Evolutionary conservation across 257 asterid species (phyloP), one percentile per base, ranked within the genome.

Genomic region (Plectranthus barbatus): DNA sequence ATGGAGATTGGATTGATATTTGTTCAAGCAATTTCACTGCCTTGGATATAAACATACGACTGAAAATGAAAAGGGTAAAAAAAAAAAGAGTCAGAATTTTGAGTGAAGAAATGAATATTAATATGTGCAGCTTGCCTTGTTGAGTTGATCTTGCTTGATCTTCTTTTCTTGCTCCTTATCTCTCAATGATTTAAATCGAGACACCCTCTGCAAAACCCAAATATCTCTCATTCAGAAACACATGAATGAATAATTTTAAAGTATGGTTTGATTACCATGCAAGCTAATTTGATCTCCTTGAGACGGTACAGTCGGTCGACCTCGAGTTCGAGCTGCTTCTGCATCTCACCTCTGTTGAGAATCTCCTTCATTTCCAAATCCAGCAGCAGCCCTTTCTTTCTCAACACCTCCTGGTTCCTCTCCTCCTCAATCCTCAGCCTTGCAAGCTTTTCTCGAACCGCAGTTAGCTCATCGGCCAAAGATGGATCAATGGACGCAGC

Each of bases 261-360:
- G n/a, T n/a, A 39, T 39, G 44, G 44, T 12, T 10, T 4, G 15
- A 5, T 34, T 50, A 90, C 97, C 87, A 56, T 67, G 78, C 86
- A 86, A 37, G 91, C 82, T 56, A 85, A 41, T 64, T 69, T 83
- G 77, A 91, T 85, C 76, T 91, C 84, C 40, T 84, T 84, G 52
- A 91, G 79, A 40, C 97, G 87, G 53, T 81, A 91, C 75, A 91
- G 42, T 7, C 97, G 80, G 73, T 91, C 98, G 3, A 91, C 87
- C 74, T 91, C 95, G n/a, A 81, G 81, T 72, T 91, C 98, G 2
- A 88, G 87, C 72, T 80, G 73, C 60, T 83, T 86, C 84, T 91
- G 98, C 56, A 34, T 20, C 59, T 86, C 89, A 23, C 97, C 94
- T 76, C 89, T 68, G 3, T 39, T 52, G 9, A 67, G 33, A 10